Base-by-base conservation (phyloP, 169 alveolate genomes). In the Theileria parva region DNA sequence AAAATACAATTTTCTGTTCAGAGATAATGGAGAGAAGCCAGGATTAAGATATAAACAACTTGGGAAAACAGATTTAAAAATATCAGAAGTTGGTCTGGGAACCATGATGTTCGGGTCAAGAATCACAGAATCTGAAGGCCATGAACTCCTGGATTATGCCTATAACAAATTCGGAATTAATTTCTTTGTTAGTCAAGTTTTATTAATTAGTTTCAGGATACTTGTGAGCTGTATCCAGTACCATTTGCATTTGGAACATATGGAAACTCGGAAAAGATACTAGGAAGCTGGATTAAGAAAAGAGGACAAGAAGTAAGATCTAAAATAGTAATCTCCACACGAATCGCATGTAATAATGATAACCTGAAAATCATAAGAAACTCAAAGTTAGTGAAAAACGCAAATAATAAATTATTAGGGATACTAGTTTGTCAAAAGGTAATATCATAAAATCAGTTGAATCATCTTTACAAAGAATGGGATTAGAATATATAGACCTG, bases 31-130 rank as follows among this genome's bases (percentile, higher is more conserved):
- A 17, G 80, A 77, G 50, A 86, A 81, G 57, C 84, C 89, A 51
- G 75, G 48, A 69, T 92, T 71, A 85, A 71, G 85, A 27, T 78
- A 80, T 66, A 88, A 87, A 53, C 79, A 80, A 21, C 65, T 90
- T 44, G 94, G 94, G 9, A 57, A 68, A 65, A 87, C 88, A 44
- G 94, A 91, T 63, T 57, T 92, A 69, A 87, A 79, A 27, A 93
- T 90, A 9, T 89, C 96, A 8, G 95, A 93, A 72, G 79, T 93
- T 5, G 88, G 96, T 53, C 60, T 94, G 92, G 97, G 97, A 15
- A 94, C 97, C 5, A 94, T 94, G 97, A 90, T 93, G 19, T 89
- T 92, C 67, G 97, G 97, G n/a, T 69, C 75, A 23, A 85, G 84
- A 72, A 86, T 76, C 19, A 85, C 88, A 53, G 92, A 86, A 37